Conservation (phyloP, 2,329 filamentous ascomycete genomes). For the Aureobasidium sp. region DNA sequence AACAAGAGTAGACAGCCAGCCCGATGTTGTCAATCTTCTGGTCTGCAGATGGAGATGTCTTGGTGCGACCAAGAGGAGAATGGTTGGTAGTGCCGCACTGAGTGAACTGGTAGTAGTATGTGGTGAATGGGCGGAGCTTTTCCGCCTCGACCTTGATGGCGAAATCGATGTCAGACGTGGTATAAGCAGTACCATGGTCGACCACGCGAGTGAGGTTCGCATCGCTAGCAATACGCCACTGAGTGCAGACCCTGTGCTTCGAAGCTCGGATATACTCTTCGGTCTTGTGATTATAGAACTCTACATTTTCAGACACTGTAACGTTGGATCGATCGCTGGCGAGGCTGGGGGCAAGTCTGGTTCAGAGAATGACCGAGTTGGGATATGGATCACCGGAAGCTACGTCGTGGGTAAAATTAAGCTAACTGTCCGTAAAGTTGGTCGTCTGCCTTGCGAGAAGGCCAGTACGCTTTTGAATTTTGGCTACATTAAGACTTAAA, state of each 20-base stretch:
- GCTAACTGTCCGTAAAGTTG: conserved; percentile 36
- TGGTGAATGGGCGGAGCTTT: conserved; percentile 53
- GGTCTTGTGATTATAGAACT: conserved; percentile 47
- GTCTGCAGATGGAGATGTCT: conserved; percentile 55
- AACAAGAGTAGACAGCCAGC: conserved; percentile 63
- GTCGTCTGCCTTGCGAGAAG: conserved; percentile 14
- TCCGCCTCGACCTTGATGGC: conserved; percentile 65
- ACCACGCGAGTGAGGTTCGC: conserved; percentile 41
- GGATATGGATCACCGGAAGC: conserved; percentile 40
- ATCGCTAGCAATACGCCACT: conserved; percentile 53
- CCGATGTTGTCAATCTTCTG: conserved; percentile 51
- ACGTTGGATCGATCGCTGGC: conserved; percentile 35
- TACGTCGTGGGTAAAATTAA: conserved; percentile 58
- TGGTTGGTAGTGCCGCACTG: conserved; percentile 55
- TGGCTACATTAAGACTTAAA: too few species aligned
- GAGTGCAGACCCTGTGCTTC: conserved; percentile 51
- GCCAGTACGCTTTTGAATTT: conserved; percentile 2
- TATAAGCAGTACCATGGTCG: conserved; percentile 54
- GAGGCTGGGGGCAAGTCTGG: conserved; percentile 30
- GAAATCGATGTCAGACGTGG: conserved; percentile 65
- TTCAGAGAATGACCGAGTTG: conserved; percentile 36
- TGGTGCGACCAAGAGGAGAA: conserved; percentile 59
- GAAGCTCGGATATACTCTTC: conserved; percentile 49
- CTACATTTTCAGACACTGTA: conserved; percentile 49
- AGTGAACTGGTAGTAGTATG: conserved; percentile 63